phyloP scores from a whole-genome alignment of 257 asterid species.

The Ilex asprella region DNA sequence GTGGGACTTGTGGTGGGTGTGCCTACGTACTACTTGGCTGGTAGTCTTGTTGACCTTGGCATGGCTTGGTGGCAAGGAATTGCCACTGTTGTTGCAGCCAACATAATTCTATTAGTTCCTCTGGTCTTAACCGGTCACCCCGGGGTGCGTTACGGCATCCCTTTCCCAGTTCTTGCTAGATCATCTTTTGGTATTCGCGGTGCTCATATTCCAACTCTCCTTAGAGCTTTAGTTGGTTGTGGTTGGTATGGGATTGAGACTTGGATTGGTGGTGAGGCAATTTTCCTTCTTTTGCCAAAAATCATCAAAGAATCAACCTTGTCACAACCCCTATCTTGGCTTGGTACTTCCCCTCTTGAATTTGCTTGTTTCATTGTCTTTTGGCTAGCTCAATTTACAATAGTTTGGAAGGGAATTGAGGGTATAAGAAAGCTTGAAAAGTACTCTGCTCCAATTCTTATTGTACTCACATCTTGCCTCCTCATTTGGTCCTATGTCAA shows the following conservation, averaged over 20 bases:
- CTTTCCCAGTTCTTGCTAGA: constrained; percentile 79
- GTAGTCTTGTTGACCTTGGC: constrained; percentile 87
- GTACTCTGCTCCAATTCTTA: constrained; percentile 74
- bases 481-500: constrained; percentile 58
- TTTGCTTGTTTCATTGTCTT: constrained; percentile 64
- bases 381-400: constrained; percentile 63
- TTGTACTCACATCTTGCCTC: constrained; percentile 45
- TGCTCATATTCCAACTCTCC: constrained; percentile 77
- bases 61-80: constrained; percentile 99
- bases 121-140: constrained; percentile 72
- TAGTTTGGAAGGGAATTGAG: constrained; percentile 82
- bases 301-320: constrained; percentile 33
- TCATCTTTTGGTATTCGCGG: constrained; percentile 78
- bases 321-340: constrained; percentile 44
- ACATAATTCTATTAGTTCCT: constrained; percentile 48
- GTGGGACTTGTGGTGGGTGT: constrained; percentile 84
- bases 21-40: constrained; percentile 85
- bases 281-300: constrained; percentile 59
- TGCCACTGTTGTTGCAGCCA: constrained; percentile 82
- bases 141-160: constrained; percentile 74
- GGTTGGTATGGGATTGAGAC: constrained; percentile 98
- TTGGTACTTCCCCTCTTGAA: constrained; percentile 82
- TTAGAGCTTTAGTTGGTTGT: constrained; percentile 73
- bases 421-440: constrained; percentile 72
- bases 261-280: constrained; percentile 96